Base-by-base conservation (phyloP, 2,329 filamentous ascomycete genomes). In the Pseudopyricularia javanii region DNA sequence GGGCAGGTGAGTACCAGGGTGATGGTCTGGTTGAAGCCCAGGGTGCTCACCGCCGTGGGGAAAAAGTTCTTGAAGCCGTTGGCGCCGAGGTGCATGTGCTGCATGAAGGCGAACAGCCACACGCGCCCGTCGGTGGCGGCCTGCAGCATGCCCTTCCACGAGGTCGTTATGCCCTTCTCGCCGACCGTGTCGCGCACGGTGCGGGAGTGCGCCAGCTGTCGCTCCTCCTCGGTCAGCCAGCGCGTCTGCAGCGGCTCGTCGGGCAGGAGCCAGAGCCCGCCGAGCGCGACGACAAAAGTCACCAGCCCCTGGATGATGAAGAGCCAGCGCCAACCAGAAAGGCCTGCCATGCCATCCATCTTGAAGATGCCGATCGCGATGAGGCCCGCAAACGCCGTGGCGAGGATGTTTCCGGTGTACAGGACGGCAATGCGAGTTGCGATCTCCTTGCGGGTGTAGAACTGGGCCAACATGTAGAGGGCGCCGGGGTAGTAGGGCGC, bases 281-380 rank as follows among this genome's bases (percentile, higher is more conserved):
- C 59, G 6, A 80, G 62, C 14, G 84, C 83, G 30, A 88, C 71
- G 6, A 68, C 70, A 26, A 88, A 68, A 2, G 84, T 88, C 54
- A 84, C 73, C 15, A 74, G 70, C 20, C 84, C 85, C 63, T 88
- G 83, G 34, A 88, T 80, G 52, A 88, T 81, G 66, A 86, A 86
- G 0, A 86, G 68, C 79, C 80, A 84, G 11, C 80, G 70, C 83
- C 76, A 87, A 1, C 81, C 80, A 2, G 71, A 66, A 3, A 83
- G 64, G 0, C 82, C 83, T 7, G 66, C 67, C 0, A 66, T 66
- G 2, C 78, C 74, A 55, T 85, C 74, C 71, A 90, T 76, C n/a
- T 71, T 69, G 0, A 78, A 81, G 53, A 90, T 86, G 7, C 84
- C 81, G 0, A 79, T 79, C 2, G 78, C 74, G 35, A 84, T 77